Evolutionary conservation across 768 basidiomycete species (phyloP), one percentile per base, ranked within the genome.

Genomic region (Hortiboletus campestris): DNA sequence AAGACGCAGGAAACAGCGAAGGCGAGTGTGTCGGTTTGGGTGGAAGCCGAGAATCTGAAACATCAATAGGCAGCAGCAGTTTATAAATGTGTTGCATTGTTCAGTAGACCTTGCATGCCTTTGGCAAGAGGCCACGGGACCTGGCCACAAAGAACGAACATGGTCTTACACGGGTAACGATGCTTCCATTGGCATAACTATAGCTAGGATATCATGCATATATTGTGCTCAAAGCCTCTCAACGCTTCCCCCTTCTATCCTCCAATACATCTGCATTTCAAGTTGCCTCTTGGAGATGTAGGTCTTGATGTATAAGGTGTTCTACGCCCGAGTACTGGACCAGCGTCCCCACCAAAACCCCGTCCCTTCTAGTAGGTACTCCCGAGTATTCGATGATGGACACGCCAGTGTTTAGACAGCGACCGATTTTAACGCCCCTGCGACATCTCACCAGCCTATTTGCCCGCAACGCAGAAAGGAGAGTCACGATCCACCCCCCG

Each of bases 401-500:
- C 46, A 91, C 76, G 4, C 64, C 65, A 5, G 71, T 72, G 46
- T 71, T 62, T 32, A 55, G 28, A 45, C 38, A 69, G 25, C 45
- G 65, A 43, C 68, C 66, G 20, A 67, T 58, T n/a, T 61, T 39
- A 14, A 70, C 52, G 13, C 67, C 72, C 19, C 71, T 63, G 22
- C 67, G 75, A 51, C 73, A 74, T 46, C 52, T 59, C 49, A 80
- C 59, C 60, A 73, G 66, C 34, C 76, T 65, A 42, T 74, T 76
- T 20, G 72, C 69, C n/a, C 80, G 59, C 63, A 89, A 63, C 39
- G 65, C 71, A 19, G 74, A 73, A 54, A 86, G 72, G 51, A 91
- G 74, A 29, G 75, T 73, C 19, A 72, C 70, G 55, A 91, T 88
- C 62, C 81, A 77, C 0, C 81, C 87, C 2, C 87, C 87, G 53